phyloP scores from a whole-genome alignment of 306 rosid genomes.

The Inga laurina region DNA sequence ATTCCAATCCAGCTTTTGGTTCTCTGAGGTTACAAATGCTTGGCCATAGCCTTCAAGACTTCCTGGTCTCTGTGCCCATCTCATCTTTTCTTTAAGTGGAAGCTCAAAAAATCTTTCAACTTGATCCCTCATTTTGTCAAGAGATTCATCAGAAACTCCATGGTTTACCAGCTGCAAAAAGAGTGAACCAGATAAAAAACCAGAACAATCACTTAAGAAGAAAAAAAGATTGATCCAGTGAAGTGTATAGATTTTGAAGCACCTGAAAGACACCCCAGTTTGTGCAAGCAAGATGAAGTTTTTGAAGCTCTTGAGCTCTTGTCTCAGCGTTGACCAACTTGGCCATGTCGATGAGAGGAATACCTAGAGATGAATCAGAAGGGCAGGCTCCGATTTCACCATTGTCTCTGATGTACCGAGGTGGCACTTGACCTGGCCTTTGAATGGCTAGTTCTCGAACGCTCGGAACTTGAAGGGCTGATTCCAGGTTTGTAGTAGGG shows the following conservation, averaged over 20 bases:
- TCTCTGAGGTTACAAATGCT: slow-evolving; percentile 48
- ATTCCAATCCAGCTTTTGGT: slow-evolving; percentile 54
- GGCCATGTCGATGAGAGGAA: slow-evolving; percentile 44
- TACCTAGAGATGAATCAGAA: slow-evolving; percentile 38
- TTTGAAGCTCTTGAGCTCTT: slow-evolving; percentile 37
- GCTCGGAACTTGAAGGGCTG: slow-evolving; percentile 48
- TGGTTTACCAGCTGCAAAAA: slow-evolving; percentile 43
- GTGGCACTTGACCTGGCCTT: slow-evolving; percentile 36
- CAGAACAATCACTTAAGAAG: not conserved
- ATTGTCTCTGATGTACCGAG: slow-evolving; percentile 43
- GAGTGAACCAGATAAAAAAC: not conserved
- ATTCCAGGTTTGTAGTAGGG: slow-evolving; percentile 31
- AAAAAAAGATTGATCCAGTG: not conserved
- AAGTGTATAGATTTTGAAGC: not conserved
- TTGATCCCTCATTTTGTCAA: slow-evolving; percentile 37
- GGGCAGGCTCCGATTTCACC: slow-evolving; percentile 17
- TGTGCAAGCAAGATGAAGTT: slow-evolving; percentile 50
- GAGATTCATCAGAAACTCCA: slow-evolving; percentile 30
- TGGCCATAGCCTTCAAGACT: slow-evolving; percentile 57
- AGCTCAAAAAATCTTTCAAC: slow-evolving; percentile 49
- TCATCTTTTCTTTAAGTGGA: slow-evolving; percentile 39
- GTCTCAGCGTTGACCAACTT: slow-evolving; percentile 41
- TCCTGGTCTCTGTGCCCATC: slow-evolving; percentile 50
- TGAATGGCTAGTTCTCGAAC: slow-evolving; percentile 47
- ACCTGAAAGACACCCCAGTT: slow-evolving; percentile 57